Percentiles rank a stretch among this genome's conserved stretches.
These are phyloP conservation scores for Sporothrix euskadiensis DNA, from an alignment of 2,329 filamentous ascomycete genomes.

Conservation along the genomic window DNA sequence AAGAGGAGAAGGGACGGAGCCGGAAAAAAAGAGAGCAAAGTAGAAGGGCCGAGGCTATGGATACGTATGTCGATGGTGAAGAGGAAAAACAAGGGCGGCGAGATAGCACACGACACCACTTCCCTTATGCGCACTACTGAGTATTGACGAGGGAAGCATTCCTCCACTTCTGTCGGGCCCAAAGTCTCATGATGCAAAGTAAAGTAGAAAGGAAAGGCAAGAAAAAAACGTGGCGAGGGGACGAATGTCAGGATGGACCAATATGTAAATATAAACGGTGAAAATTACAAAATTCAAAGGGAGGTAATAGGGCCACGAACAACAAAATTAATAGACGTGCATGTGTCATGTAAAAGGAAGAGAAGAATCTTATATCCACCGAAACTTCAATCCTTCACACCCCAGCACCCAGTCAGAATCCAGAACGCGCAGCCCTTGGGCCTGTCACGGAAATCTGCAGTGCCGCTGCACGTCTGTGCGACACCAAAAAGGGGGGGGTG, in stretches of 20 bases:
- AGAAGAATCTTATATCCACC: background rate
- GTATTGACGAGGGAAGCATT: background rate
- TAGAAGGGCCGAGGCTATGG: background rate
- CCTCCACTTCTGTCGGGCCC: background rate
- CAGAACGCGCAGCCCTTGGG: background rate
- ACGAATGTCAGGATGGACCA: background rate
- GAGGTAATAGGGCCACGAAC: background rate
- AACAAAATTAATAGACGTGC: background rate
- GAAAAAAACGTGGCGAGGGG: background rate
- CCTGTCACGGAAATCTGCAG: background rate
- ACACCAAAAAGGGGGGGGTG: background rate
- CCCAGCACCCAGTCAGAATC: background rate
- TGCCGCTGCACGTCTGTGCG: slow-evolving; percentile 2
- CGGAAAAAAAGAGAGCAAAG: background rate
- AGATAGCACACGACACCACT: background rate
- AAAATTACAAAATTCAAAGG: background rate
- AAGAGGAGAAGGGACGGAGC: background rate
- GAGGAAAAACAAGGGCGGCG: background rate
- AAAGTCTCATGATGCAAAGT: background rate
- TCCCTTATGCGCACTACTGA: background rate
- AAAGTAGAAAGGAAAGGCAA: background rate
- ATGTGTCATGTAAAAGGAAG: background rate
- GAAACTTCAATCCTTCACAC: background rate
- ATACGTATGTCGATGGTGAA: background rate
- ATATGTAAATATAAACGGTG: background rate